These are phyloP conservation scores for Chrysanthemum lavandulifolium DNA, from an alignment of 129 eudicot genomes.

Conservation along the genomic window DNA sequence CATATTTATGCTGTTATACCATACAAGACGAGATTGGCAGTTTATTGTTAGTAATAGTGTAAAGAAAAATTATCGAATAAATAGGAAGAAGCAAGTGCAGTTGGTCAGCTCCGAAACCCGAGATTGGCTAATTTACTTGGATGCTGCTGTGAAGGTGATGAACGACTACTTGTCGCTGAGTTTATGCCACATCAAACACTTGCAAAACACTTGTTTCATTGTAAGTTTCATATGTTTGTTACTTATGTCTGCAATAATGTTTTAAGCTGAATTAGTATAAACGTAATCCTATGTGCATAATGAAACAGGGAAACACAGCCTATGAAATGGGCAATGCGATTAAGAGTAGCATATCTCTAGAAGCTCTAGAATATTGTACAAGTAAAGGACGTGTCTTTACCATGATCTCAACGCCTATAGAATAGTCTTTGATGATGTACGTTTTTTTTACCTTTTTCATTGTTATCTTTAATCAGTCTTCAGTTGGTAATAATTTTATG, in stretches of 20 bases:
- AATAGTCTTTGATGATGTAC: slow-evolving; percentile 78
- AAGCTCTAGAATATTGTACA: slow-evolving; percentile 91
- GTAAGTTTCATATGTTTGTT: slow-evolving; percentile 40
- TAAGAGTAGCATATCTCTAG: slow-evolving; percentile 91
- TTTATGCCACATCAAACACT: slow-evolving; percentile 92
- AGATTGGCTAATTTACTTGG: slow-evolving; percentile 84
- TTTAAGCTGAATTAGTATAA: not conserved
- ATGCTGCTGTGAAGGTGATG: slow-evolving; percentile 88
- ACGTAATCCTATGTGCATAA: slow-evolving; percentile 28
- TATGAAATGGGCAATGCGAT: slow-evolving; percentile 97
- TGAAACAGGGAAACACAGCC: slow-evolving; percentile 85
- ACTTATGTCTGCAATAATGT: not conserved
- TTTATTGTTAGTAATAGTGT: no score
- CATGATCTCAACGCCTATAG: slow-evolving; percentile 92
- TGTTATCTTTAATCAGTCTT: not conserved
- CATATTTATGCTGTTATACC: no score
- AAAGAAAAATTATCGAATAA: no score
- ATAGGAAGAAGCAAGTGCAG: slow-evolving; percentile 92
- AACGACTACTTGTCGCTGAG: slow-evolving; percentile 81
- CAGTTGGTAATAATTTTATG: not conserved
- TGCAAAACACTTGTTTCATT: slow-evolving; percentile 85
- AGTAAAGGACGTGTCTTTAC: slow-evolving; percentile 76
- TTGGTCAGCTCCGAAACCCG: slow-evolving; percentile 77
- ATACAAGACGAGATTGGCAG: no score
- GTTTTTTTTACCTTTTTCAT: not conserved